phyloP scores from a whole-genome alignment of 2,329 filamentous ascomycete species.

The Didymella exigua region DNA sequence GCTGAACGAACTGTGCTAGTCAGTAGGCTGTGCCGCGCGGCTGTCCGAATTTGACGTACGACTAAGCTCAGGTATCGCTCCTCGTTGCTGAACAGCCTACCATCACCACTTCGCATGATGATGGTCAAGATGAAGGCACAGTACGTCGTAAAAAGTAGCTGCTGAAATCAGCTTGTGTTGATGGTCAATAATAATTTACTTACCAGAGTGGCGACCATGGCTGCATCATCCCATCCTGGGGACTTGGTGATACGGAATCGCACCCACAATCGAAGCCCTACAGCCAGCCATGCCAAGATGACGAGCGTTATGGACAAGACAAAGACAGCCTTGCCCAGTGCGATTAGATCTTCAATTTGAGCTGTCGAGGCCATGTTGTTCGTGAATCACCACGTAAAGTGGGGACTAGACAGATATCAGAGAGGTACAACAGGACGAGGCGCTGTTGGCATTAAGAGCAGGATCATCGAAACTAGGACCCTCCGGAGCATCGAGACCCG shows the following conservation, averaged over 20 bases:
- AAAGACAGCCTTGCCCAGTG: slow-evolving; percentile 29
- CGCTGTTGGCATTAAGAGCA: slow-evolving; percentile 22
- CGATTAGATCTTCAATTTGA: slow-evolving; percentile 23
- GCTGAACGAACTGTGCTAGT: slow-evolving; percentile 36
- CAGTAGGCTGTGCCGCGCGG: background rate
- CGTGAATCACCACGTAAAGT: slow-evolving; percentile 13
- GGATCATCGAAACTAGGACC: background rate
- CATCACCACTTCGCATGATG: slow-evolving; percentile 14
- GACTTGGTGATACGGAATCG: slow-evolving; percentile 41
- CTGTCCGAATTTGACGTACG: slow-evolving; percentile 15
- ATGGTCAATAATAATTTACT: background rate
- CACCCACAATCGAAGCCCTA: slow-evolving; percentile 43
- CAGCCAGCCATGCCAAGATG: slow-evolving; percentile 35
- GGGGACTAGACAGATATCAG: slow-evolving; percentile 12
- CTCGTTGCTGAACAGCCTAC: slow-evolving; percentile 20
- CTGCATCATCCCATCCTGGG: slow-evolving; percentile 43
- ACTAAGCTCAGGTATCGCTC: slow-evolving; percentile 26
- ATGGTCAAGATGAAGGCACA: slow-evolving; percentile 28
- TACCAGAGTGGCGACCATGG: slow-evolving; percentile 39
- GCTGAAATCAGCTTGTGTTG: background rate
- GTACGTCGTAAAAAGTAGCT: slow-evolving; percentile 18
- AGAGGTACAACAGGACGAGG: slow-evolving; percentile 9
- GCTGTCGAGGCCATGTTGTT: slow-evolving; percentile 8
- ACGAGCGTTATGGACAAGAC: slow-evolving; percentile 35
- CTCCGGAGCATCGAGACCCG: slow-evolving; percentile 20